Conservation (phyloP, 306 rosid species). For the Cucurbita maxima region DNA sequence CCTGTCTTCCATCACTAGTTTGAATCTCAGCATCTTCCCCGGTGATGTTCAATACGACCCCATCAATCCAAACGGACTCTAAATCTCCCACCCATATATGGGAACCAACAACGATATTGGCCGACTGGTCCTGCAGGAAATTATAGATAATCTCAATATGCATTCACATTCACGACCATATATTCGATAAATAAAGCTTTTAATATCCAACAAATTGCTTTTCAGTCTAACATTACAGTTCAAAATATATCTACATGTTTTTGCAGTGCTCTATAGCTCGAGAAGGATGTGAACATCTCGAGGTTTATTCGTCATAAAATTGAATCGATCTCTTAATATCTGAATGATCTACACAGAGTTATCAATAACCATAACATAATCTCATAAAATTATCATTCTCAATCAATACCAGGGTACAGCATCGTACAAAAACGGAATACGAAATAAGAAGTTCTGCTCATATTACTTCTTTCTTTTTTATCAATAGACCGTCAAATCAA, state of each 20-base stretch:
- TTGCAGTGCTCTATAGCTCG: neutral
- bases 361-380: neutral
- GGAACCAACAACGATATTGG: constrained; percentile 66
- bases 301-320: neutral
- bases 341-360: neutral
- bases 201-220: neutral
- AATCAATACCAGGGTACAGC: neutral
- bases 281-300: neutral
- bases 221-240: neutral
- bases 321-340: neutral
- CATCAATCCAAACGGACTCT: constrained; percentile 70
- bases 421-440: neutral
- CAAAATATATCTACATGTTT: neutral
- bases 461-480: neutral
- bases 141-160: neutral
- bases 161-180: neutral
- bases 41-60: constrained; percentile 42
- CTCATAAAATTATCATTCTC: neutral
- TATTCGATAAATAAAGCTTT: neutral
- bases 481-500: neutral
- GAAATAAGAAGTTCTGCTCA: neutral
- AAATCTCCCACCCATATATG: constrained; percentile 67
- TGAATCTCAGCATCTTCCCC: constrained; percentile 81
- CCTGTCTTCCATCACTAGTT: constrained; percentile 44
- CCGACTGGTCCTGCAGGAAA: constrained; percentile 45